A percentile compares a stretch with the other conserved stretches of the same genome.
phyloP scores from a whole-genome alignment of 176 grass and related monocot genomes.

The Raddia guianensis region DNA sequence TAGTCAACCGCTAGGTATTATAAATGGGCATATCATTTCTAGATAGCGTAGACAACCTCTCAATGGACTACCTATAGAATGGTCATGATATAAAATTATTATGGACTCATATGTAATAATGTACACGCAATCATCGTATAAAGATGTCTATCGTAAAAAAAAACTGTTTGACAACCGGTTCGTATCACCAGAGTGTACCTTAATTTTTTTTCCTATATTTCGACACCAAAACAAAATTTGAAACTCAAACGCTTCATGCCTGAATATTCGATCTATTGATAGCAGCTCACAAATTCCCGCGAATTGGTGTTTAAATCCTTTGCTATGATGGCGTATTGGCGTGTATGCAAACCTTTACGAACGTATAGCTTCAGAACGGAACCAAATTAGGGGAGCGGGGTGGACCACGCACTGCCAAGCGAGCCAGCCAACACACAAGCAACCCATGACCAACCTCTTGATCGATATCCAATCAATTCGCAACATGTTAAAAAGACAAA shows the following conservation, averaged over 20 bases:
- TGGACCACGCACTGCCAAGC: neutral
- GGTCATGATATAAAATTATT: too few species aligned
- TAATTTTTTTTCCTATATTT: too few species aligned
- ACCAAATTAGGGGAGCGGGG: neutral
- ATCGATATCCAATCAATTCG: neutral
- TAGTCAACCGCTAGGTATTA: too few species aligned
- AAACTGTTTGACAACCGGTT: too few species aligned
- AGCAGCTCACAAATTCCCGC: neutral
- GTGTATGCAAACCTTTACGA: neutral
- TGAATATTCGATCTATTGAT: neutral
- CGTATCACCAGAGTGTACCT: too few species aligned
- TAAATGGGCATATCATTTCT: too few species aligned
- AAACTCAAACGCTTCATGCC: neutral
- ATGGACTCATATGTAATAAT: too few species aligned
- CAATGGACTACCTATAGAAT: too few species aligned
- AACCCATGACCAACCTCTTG: slow-evolving; percentile 2
- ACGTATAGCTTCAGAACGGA: neutral
- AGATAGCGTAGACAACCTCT: too few species aligned
- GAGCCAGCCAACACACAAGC: neutral
- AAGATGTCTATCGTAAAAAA: too few species aligned
- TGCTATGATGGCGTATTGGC: neutral
- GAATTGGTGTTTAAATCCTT: neutral
- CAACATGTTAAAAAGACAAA: neutral
- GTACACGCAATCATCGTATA: too few species aligned
- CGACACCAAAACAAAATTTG: too few species aligned